Evolutionary conservation across 371 early-diverging fungal genomes (phyloP).

Genomic region (Mortierella polycephala): DNA sequence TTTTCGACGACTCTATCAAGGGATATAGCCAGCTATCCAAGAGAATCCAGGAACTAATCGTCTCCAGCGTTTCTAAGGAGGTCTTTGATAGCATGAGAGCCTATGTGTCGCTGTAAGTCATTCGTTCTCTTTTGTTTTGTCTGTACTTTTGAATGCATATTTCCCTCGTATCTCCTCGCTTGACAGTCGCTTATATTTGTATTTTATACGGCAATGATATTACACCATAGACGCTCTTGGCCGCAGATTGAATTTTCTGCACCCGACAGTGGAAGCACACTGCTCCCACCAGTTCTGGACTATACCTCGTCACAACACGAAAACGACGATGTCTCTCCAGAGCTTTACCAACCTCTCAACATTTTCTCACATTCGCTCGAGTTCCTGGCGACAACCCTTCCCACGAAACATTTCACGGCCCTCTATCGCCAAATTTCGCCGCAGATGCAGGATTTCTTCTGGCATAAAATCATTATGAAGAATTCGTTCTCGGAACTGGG

Average conservation of each 20-base stretch:
- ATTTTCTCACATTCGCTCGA: constrained; percentile 60
- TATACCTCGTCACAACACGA: neutral
- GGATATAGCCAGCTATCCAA: constrained; percentile 57
- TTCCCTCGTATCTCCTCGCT: neutral
- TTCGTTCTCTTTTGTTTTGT: neutral
- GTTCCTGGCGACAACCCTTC: constrained; percentile 60
- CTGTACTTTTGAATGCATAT: neutral
- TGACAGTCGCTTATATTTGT: neutral
- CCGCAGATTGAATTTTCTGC: constrained; percentile 45
- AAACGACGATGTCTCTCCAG: constrained; percentile 68
- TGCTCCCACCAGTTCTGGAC: neutral
- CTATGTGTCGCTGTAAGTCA: constrained; percentile 68
- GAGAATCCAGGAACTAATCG: constrained; percentile 63
- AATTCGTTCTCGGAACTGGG: constrained; percentile 69
- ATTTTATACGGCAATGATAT: too few species aligned
- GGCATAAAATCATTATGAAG: constrained; percentile 65
- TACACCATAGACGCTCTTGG: constrained; percentile 40
- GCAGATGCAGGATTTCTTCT: constrained; percentile 73
- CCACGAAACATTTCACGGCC: constrained; percentile 57
- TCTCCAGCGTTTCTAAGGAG: constrained; percentile 67
- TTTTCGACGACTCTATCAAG: constrained; percentile 61
- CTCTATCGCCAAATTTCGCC: constrained; percentile 59
- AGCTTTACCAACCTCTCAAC: constrained; percentile 68
- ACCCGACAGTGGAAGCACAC: neutral
- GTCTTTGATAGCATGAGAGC: constrained; percentile 66